A percentile compares a stretch with the other conserved stretches of the same genome.
These are phyloP conservation scores for Prunus mira DNA, from an alignment of 306 rosid genomes.

Conservation along the genomic window DNA sequence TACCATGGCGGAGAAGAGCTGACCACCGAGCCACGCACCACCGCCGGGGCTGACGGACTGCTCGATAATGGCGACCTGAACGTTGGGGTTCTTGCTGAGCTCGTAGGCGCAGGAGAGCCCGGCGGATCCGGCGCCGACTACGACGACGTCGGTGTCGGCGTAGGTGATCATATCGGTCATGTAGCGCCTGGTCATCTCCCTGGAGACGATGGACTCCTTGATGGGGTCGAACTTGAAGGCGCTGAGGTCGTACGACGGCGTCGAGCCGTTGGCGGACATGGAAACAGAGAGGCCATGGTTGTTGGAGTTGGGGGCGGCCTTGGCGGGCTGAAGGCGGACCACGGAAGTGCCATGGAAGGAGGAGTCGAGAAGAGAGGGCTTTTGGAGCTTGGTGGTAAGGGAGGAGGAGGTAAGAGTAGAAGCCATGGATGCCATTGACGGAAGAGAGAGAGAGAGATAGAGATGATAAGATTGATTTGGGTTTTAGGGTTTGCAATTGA, in stretches of 20 bases:
- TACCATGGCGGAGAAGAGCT: constrained; percentile 97
- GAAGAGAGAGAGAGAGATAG: not conserved
- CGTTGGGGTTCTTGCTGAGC: constrained; percentile 74
- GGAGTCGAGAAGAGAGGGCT: constrained; percentile 26
- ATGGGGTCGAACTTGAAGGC: constrained; percentile 39
- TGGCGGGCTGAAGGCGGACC: constrained; percentile 29
- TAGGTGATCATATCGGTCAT: constrained; percentile 94
- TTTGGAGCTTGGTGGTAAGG: constrained; percentile 35
- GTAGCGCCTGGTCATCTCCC: constrained; percentile 94
- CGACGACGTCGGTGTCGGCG: constrained; percentile 86
- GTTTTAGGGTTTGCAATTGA: not conserved
- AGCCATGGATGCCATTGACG: constrained; percentile 45
- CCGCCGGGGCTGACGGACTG: constrained; percentile 98
- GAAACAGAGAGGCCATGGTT: constrained; percentile 27
- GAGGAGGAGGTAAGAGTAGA: constrained; percentile 41
- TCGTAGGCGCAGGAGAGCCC: constrained; percentile 97
- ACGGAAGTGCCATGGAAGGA: constrained; percentile 44
- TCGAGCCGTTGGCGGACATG: constrained; percentile 29
- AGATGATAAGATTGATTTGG: not conserved
- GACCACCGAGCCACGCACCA: constrained; percentile 98
- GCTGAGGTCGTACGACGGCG: constrained; percentile 32
- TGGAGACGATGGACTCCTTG: constrained; percentile 67
- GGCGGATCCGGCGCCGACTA: constrained; percentile 88
- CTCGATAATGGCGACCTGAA: constrained; percentile 73
- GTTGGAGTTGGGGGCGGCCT: not conserved